A percentile compares a stretch with the other conserved stretches of the same genome.
These are phyloP conservation scores for Hypoxylon lenormandii DNA, from an alignment of 495 filamentous ascomycete species.

Conservation along the genomic window DNA sequence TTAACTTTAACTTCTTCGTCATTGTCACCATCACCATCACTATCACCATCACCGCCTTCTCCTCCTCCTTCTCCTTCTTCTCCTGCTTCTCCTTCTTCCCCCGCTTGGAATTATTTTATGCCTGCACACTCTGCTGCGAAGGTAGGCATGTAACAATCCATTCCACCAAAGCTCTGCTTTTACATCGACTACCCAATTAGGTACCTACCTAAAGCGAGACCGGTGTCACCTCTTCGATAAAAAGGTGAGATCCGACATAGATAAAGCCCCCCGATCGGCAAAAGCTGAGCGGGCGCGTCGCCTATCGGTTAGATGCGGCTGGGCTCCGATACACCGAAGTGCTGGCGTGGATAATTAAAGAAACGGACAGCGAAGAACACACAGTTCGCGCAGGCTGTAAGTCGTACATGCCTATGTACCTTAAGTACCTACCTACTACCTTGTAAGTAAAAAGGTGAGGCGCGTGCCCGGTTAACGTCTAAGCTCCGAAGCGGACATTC, in stretches of 20 bases:
- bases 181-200: constrained; percentile 19
- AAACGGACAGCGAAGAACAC: neutral
- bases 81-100: too few relatives aligned
- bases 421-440: neutral
- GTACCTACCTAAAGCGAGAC: constrained; percentile 26
- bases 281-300: constrained; percentile 5
- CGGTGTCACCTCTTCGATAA: constrained; percentile 12
- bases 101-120: constrained; percentile 17
- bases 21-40: too few relatives aligned
- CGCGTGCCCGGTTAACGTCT: constrained; percentile 19
- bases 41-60: too few relatives aligned
- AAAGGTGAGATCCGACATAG: constrained; percentile 11
- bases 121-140: constrained; percentile 18
- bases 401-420: constrained; percentile 22
- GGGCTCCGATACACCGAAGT: constrained; percentile 25
- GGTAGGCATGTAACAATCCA: too few relatives aligned
- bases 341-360: constrained; percentile 16
- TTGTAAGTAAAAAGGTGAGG: neutral
- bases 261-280: constrained; percentile 10
- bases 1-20: too few relatives aligned
- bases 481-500: constrained; percentile 26
- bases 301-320: constrained; percentile 39
- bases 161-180: neutral
- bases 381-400: constrained; percentile 12
- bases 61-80: too few relatives aligned